Evolutionary conservation across 306 rosid species (phyloP).

Genomic region (Vicia faba): DNA sequence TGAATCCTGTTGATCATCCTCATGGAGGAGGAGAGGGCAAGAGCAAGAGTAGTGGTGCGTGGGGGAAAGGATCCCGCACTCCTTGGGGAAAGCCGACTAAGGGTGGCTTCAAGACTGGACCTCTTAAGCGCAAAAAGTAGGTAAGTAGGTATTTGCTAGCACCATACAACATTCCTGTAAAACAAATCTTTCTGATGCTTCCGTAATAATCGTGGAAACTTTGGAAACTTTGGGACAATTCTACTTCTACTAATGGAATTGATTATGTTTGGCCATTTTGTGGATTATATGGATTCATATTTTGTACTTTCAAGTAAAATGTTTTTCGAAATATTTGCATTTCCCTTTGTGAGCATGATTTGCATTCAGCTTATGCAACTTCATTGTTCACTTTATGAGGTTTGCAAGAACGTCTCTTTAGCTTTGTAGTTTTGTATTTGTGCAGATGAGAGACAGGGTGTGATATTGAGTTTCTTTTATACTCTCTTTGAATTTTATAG

Average conservation of each 20-base stretch:
- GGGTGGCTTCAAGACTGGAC: constrained; percentile 82
- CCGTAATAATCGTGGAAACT: constrained; percentile 33
- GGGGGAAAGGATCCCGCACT: constrained; percentile 60
- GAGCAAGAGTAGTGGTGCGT: constrained; percentile 72
- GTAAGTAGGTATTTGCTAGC: constrained; percentile 17
- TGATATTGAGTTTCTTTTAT: too few relatives aligned
- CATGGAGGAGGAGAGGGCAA: constrained; percentile 92
- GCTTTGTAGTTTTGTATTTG: too few relatives aligned
- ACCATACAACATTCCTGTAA: constrained; percentile 5
- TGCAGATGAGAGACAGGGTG: too few relatives aligned
- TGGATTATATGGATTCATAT: constrained; percentile 32
- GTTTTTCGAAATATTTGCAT: background rate
- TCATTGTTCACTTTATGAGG: too few relatives aligned
- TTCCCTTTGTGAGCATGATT: background rate
- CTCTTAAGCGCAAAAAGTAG: constrained; percentile 63
- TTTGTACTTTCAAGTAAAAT: constrained; percentile 5
- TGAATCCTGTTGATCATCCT: constrained; percentile 86
- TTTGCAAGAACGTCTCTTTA: too few relatives aligned
- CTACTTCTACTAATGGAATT: constrained; percentile 19
- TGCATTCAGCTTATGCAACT: background rate
- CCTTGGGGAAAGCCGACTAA: constrained; percentile 90
- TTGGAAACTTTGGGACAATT: constrained; percentile 19
- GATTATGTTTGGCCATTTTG: constrained; percentile 9
- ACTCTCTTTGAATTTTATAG: too few relatives aligned
- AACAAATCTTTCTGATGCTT: constrained; percentile 22